Base-by-base conservation (phyloP, 1,284 basidiomycete species). In the Apiotrichum akiyoshidainum region DNA sequence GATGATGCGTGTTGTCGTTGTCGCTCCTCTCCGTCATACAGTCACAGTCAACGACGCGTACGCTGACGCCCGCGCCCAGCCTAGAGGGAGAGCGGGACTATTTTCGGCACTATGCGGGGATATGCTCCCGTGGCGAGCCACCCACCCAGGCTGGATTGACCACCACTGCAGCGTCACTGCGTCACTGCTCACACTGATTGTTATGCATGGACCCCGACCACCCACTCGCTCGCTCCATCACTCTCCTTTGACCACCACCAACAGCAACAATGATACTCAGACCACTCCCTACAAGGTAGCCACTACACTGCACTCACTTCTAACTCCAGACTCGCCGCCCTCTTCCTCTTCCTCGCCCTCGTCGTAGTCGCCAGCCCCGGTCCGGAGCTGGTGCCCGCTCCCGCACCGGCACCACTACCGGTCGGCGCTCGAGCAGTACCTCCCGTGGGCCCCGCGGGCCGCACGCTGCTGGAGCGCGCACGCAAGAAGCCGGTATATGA, bases 401-500 rank as follows among this genome's bases (percentile, higher is more conserved):
- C 46, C 17, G 42, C 33, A 16, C 35, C 9, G 1, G 19, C 44
- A 31, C 11, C n/a, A 12, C 39, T 11, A 21, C 26, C 5, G 37
- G n/a, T 31, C 33, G 31, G 14, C 21, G 37, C 26, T 31, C 26
- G 26, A 7, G 26, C 26, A 31, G 26, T 31, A 7, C 3, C 26
- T 3, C 26, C 26, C 26, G 26, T 31, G 26, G 26, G 26, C 26
- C 26, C 26, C 26, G 26, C 3, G 26, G 26, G 26, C 26, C 26
- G 26, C 26, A 7, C 12, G 45, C 46, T n/a, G 5, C 8, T 16
- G 35, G 41, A 19, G n/a, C 35, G 17, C 54, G 39, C 42, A 21
- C 33, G 52, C 6, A 59, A 52, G 17, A 60, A 59, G 48, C 66
- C 65, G 14, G 65, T 63, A 45, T 73, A 71, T 58, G 59, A 68